A percentile compares a stretch with the other conserved stretches of the same genome.
Evolutionary conservation across 1,284 basidiomycete genomes (phyloP).

Genomic region (Cutaneotrichosporon dermatis): DNA sequence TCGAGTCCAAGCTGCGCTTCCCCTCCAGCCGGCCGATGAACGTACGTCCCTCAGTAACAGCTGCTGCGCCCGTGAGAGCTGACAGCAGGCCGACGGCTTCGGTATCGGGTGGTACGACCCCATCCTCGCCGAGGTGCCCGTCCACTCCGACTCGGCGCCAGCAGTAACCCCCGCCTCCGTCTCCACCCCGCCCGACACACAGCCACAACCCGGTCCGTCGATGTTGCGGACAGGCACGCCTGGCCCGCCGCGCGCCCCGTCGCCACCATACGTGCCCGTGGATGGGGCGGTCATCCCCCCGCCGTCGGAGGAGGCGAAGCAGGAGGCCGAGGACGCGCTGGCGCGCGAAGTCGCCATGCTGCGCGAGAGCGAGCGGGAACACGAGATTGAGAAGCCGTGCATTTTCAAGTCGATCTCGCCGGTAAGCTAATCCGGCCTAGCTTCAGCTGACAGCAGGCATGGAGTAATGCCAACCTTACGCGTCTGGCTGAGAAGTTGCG

Average conservation of each 20-base stretch:
- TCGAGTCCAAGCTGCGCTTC: constrained; percentile 80
- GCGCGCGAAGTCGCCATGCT: constrained; percentile 26
- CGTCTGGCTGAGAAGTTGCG: constrained; percentile 92
- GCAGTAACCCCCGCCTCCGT: neutral
- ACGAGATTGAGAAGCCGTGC: constrained; percentile 80
- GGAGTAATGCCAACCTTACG: constrained; percentile 87
- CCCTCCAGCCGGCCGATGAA: constrained; percentile 79
- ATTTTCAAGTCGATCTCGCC: constrained; percentile 96
- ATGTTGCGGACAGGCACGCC: constrained; percentile 15
- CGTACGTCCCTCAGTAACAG: constrained; percentile 18
- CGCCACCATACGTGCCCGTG: neutral
- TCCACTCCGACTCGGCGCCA: neutral
- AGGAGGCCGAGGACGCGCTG: constrained; percentile 18
- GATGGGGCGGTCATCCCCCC: constrained; percentile 7
- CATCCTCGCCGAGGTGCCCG: constrained; percentile 9
- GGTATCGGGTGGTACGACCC: constrained; percentile 73
- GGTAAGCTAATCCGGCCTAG: constrained; percentile 50
- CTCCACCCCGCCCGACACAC: neutral
- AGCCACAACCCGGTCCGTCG: constrained; percentile 1
- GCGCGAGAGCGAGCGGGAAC: constrained; percentile 53
- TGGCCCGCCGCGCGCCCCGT: neutral
- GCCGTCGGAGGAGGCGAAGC: constrained; percentile 1
- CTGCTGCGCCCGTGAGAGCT: neutral
- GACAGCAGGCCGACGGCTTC: constrained; percentile 74
- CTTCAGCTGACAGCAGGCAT: constrained; percentile 58